A percentile compares a stretch with the other conserved stretches of the same genome.
Evolutionary conservation across 2,329 filamentous ascomycete genomes (phyloP).

Genomic region (Fusarium buharicum): DNA sequence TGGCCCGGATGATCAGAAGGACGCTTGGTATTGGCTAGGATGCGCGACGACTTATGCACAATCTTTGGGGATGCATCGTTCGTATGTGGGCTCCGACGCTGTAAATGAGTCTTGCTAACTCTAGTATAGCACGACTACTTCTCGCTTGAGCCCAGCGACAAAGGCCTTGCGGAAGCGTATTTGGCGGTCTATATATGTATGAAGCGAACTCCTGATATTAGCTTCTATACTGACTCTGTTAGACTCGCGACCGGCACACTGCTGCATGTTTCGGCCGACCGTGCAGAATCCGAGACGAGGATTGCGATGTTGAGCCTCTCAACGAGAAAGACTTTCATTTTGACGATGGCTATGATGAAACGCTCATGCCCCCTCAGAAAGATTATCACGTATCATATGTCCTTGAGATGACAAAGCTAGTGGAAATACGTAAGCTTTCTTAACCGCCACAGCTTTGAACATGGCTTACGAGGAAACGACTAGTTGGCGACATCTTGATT

Average conservation of each 20-base stretch:
- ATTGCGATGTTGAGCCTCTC: slow-evolving; percentile 31
- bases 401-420: slow-evolving; percentile 15
- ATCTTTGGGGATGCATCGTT: slow-evolving; percentile 34
- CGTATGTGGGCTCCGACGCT: not conserved
- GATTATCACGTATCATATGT: slow-evolving; percentile 25
- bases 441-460: rapidly evolving
- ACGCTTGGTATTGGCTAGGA: slow-evolving; percentile 36
- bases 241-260: slow-evolving; percentile 34
- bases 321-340: slow-evolving; percentile 22
- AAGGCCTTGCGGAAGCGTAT: slow-evolving; percentile 27
- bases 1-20: slow-evolving; percentile 36
- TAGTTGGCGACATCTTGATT: slow-evolving; percentile 36
- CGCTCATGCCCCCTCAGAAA: slow-evolving; percentile 13
- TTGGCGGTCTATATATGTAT: slow-evolving; percentile 40
- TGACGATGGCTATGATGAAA: slow-evolving; percentile 5
- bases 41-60: slow-evolving; percentile 34
- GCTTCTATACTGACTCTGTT: not conserved
- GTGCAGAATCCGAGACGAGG: slow-evolving; percentile 36
- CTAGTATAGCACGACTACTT: not conserved
- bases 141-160: not conserved
- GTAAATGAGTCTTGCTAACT: rapidly evolving
- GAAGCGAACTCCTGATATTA: rapidly evolving
- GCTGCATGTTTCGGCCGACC: slow-evolving; percentile 31
- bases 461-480: not conserved
- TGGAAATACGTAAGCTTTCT: slow-evolving; percentile 17